Conservation (phyloP, 2,329 filamentous ascomycete species). For the Sporothrix protearum region DNA sequence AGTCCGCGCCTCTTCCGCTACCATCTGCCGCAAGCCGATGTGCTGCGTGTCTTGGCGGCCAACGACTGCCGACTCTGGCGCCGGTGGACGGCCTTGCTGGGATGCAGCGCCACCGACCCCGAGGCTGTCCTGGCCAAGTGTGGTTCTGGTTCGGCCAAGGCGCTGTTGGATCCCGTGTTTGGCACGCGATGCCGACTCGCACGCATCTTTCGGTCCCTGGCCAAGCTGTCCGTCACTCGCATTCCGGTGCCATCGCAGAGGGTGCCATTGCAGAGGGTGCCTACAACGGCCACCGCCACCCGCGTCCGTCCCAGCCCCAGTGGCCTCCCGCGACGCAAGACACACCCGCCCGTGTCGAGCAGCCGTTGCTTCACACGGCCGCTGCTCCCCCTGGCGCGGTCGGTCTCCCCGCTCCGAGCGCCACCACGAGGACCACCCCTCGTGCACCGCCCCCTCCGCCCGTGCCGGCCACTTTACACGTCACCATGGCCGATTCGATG, state of each 20-base stretch:
- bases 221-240: slow-evolving; percentile 12
- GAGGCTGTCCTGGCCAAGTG: slow-evolving; percentile 29
- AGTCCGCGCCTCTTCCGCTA: slow-evolving; percentile 34
- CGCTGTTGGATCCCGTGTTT: slow-evolving; percentile 34
- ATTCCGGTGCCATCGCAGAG: background rate
- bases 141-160: slow-evolving; percentile 23
- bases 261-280: background rate
- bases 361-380: background rate
- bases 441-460: background rate
- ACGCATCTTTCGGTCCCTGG: slow-evolving; percentile 34
- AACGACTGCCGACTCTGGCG: slow-evolving; percentile 36
- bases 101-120: slow-evolving; percentile 28
- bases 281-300: background rate
- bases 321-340: background rate
- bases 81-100: slow-evolving; percentile 35
- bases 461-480: background rate
- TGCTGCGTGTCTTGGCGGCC: slow-evolving; percentile 31
- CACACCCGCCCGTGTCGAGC: background rate
- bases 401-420: background rate
- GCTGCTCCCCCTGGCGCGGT: background rate
- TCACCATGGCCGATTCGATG: background rate
- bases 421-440: background rate
- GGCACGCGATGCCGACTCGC: slow-evolving; percentile 34
- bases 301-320: background rate
- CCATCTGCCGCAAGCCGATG: slow-evolving; percentile 34